phyloP scores from a whole-genome alignment of 305 asterid species.

The Ajuga reptans region DNA sequence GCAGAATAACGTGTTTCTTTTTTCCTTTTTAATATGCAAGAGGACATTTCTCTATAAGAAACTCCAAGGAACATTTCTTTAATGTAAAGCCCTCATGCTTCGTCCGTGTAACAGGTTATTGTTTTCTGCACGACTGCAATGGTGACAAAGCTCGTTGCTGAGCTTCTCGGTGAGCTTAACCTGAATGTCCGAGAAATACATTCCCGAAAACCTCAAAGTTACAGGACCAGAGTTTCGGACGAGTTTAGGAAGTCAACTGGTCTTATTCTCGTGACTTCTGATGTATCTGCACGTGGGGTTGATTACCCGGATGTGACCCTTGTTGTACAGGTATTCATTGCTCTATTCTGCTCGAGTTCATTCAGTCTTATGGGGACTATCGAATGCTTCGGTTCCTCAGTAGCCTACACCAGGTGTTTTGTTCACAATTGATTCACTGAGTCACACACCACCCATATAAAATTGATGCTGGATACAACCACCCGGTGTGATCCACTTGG shows the following conservation, averaged over 20 bases:
- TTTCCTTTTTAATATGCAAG: background rate
- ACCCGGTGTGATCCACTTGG: background rate
- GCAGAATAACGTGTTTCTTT: background rate
- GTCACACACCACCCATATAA: too few species aligned
- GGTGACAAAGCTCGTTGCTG: constrained; percentile 91
- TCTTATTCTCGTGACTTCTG: constrained; percentile 91
- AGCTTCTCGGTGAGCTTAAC: constrained; percentile 71
- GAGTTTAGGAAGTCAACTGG: constrained; percentile 93
- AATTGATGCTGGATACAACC: too few species aligned
- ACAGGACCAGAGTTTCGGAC: constrained; percentile 81
- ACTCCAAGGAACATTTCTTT: background rate
- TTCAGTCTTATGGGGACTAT: background rate
- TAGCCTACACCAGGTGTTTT: too few species aligned
- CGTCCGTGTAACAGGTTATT: constrained; percentile 48
- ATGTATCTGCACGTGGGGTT: constrained; percentile 97
- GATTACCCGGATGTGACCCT: constrained; percentile 96
- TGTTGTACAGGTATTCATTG: constrained; percentile 59
- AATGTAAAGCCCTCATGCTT: constrained; percentile 5
- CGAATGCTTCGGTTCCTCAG: background rate
- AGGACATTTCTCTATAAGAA: background rate
- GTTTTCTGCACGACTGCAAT: constrained; percentile 98
- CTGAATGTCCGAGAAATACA: constrained; percentile 88
- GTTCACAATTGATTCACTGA: too few species aligned
- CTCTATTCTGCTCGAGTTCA: background rate
- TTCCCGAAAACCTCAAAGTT: constrained; percentile 88